These are phyloP conservation scores for Puccinia triticina DNA, from an alignment of 1,284 basidiomycete species.

Conservation along the genomic window DNA sequence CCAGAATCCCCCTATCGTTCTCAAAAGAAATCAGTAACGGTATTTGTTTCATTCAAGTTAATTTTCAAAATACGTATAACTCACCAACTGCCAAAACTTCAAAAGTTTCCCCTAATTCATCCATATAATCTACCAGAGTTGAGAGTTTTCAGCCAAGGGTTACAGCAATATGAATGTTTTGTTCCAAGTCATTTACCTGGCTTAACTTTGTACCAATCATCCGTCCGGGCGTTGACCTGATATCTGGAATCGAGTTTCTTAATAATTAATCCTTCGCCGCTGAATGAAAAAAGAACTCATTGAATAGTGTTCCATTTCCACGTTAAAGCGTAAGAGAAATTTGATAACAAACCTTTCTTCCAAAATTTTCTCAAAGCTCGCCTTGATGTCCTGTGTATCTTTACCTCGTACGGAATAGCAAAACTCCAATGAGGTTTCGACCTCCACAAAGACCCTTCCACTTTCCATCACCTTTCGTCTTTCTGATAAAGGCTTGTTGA, in stretches of 20 bases:
- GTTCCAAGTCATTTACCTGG: slow-evolving; percentile 62
- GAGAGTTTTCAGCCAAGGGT: background rate
- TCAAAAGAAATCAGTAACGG: background rate
- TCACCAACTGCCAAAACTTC: slow-evolving; percentile 45
- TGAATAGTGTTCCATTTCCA: background rate
- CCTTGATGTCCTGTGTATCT: slow-evolving; percentile 76
- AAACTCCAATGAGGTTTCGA: slow-evolving; percentile 78
- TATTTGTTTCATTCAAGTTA: background rate
- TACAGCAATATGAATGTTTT: background rate
- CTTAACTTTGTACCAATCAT: slow-evolving; percentile 91
- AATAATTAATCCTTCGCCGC: slow-evolving; percentile 87
- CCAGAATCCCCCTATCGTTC: slow-evolving; percentile 36
- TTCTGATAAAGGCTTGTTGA: slow-evolving; percentile 47
- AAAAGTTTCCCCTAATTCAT: slow-evolving; percentile 54
- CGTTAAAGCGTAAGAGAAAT: background rate
- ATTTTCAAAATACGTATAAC: slow-evolving; percentile 3
- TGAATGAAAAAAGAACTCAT: slow-evolving; percentile 54
- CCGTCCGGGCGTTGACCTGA: slow-evolving; percentile 77
- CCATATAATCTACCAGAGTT: slow-evolving; percentile 74
- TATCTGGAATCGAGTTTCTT: slow-evolving; percentile 81
- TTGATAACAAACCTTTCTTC: slow-evolving; percentile 63
- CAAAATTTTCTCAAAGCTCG: slow-evolving; percentile 78
- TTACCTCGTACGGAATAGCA: slow-evolving; percentile 72
- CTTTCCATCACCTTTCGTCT: slow-evolving; percentile 44
- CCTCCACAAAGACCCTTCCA: slow-evolving; percentile 66